Percentiles rank a stretch among this genome's conserved stretches.
These are phyloP conservation scores for Tetrapisispora pingtungensis DNA, from an alignment of 805 yeast species.

Conservation along the genomic window DNA sequence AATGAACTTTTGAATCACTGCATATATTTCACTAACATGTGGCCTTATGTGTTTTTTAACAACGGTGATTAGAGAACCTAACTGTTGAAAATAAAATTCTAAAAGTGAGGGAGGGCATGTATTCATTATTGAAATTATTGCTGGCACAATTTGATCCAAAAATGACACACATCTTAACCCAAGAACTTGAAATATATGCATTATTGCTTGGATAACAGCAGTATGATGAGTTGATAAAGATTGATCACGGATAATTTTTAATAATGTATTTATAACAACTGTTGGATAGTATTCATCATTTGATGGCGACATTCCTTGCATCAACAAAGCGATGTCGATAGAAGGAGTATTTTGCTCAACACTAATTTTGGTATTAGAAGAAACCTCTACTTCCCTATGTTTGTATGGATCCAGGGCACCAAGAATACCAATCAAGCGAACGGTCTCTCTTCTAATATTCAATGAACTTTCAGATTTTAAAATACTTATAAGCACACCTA, in stretches of 20 bases:
- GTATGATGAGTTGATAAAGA: conserved; percentile 82
- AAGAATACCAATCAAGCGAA: conserved; percentile 76
- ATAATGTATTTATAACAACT: conserved; percentile 76
- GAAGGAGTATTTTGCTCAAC: conserved; percentile 83
- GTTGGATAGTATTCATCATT: conserved; percentile 91
- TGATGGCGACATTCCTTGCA: conserved; percentile 92
- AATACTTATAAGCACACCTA: conserved; percentile 73
- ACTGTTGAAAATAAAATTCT: conserved; percentile 82
- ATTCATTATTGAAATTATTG: conserved; percentile 75
- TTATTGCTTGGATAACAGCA: conserved; percentile 86
- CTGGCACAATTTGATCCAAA: conserved; percentile 79
- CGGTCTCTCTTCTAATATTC: conserved; percentile 74
- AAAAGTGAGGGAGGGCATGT: conserved; percentile 68
- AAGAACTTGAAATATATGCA: conserved; percentile 80
- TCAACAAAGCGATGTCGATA: conserved; percentile 75
- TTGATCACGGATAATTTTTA: conserved; percentile 76
- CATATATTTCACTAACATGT: conserved; percentile 64
- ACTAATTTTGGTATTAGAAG: conserved; percentile 36
- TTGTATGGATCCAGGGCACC: conserved; percentile 97
- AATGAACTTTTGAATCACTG: conserved; percentile 67
- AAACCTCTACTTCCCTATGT: conserved; percentile 81
- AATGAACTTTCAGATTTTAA: conserved; percentile 71
- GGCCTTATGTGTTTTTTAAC: conserved; percentile 89
- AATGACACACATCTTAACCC: conserved; percentile 88
- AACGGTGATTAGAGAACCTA: conserved; percentile 66